Evolutionary conservation across 129 eudicot genomes (phyloP).

Genomic region (Logfia minima): DNA sequence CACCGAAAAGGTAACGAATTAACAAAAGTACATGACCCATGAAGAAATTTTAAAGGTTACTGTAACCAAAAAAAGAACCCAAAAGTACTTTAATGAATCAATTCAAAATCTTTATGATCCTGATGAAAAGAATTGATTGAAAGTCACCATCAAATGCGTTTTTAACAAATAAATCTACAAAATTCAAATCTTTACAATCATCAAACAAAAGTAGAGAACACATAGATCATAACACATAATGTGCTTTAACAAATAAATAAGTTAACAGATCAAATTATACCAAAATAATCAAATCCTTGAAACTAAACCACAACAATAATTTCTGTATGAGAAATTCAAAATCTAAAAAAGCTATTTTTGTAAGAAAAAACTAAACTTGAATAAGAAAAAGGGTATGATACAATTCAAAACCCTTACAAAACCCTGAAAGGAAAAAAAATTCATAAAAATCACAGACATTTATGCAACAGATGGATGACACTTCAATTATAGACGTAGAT

Average conservation of each 20-base stretch:
- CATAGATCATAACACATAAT: constrained; percentile 11
- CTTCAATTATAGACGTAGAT: constrained; percentile 16
- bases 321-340: background rate
- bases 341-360: background rate
- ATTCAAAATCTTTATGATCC: constrained; percentile 17
- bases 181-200: constrained; percentile 5
- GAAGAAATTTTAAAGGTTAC: constrained; percentile 3
- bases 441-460: constrained; percentile 21
- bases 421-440: constrained; percentile 26
- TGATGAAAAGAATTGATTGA: constrained; percentile 7
- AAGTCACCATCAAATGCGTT: constrained; percentile 18
- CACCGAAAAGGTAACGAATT: constrained; percentile 12
- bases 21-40: background rate
- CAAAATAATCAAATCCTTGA: constrained; percentile 3
- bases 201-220: constrained; percentile 13
- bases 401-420: constrained; percentile 50
- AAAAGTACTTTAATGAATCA: constrained; percentile 17
- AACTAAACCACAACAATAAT: background rate
- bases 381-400: background rate
- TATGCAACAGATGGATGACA: constrained; percentile 17
- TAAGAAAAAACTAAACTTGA: background rate
- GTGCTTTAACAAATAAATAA: constrained; percentile 1
- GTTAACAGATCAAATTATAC: background rate
- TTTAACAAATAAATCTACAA: background rate
- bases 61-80: constrained; percentile 17